A percentile compares a stretch with the other conserved stretches of the same genome.
These are phyloP conservation scores for Peronospora tabacina DNA, from an alignment of 352 stramenopile genomes.

Conservation along the genomic window DNA sequence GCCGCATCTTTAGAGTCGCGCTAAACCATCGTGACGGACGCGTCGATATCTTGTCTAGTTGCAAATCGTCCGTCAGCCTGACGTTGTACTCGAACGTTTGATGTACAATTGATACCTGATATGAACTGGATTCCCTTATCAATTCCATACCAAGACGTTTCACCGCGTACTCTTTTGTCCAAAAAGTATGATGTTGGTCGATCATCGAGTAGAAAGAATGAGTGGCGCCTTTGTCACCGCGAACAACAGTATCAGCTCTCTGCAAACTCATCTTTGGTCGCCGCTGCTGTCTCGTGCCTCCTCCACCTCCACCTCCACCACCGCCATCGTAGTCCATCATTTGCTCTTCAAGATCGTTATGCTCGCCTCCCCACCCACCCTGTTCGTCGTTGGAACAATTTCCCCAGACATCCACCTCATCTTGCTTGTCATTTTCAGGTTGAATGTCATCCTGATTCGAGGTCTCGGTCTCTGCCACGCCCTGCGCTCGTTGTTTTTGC, in stretches of 20 bases:
- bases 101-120: constrained; percentile 57
- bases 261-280: constrained; percentile 27
- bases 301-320: constrained; percentile 1
- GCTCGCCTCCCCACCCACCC: constrained; percentile 10
- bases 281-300: constrained; percentile 3
- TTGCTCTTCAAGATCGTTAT: not conserved
- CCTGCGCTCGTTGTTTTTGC: constrained; percentile 27
- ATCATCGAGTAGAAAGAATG: constrained; percentile 78
- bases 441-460: not conserved
- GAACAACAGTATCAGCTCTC: constrained; percentile 32
- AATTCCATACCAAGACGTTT: constrained; percentile 39
- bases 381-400: constrained; percentile 13
- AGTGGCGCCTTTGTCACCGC: constrained; percentile 54
- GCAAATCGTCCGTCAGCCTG: constrained; percentile 41
- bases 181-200: constrained; percentile 24
- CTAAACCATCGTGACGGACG: constrained; percentile 67
- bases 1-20: constrained; percentile 73
- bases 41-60: constrained; percentile 54
- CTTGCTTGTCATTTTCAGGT: not conserved
- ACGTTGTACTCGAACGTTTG: constrained; percentile 61
- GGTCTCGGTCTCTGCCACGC: constrained; percentile 1
- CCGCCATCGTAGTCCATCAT: not conserved
- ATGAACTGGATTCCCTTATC: constrained; percentile 33
- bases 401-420: constrained; percentile 9
- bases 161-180: constrained; percentile 37